Base-by-base conservation (phyloP, 768 basidiomycete genomes). In the Agaricus bisporus region DNA sequence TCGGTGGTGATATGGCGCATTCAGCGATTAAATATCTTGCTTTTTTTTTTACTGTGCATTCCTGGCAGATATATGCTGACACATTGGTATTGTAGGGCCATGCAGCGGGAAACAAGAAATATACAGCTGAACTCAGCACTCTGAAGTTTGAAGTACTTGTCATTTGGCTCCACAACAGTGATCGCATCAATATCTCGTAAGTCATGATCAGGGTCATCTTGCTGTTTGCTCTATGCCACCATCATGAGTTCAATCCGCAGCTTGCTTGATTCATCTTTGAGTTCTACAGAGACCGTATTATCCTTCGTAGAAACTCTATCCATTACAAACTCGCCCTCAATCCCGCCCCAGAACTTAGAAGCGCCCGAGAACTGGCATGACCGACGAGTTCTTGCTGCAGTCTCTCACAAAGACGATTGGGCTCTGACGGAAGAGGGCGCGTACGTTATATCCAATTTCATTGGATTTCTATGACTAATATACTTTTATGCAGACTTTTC, bases 401-500 rank as follows among this genome's bases (percentile, higher is more conserved):
- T 85, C 18, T 68, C 73, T 1, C 83, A 82, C 56, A 73, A 66
- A 55, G 68, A 72, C 58, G 64, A 70, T 48, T 66, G 66, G 59
- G 66, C 68, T 47, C 64, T 68, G 17, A 66, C 66, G n/a, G 81
- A 83, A 57, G 73, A 82, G 61, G 83, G 78, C 57, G 73, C 80
- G 82, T 82, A 59, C 51, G 42, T 50, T 39, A 14, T 28, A 49
- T 42, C 17, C 28, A 56, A 56, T 56, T 49, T 9, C 15, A 25
- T 45, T 6, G 5, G 17, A 32, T 17, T 59, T 57, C 53, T 15
- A 32, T 32, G 52, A 48, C 37, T 41, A 45, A 26, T 51, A 56
- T 11, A 7, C 8, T 41, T 41, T 36, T 51, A 39, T 51, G 41
- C 56, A 82, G 81, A 57, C 61, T 82, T 28, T 80, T 81, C 58